Conservation (phyloP, 139 green algal genomes). For the Picochlorum sp. region DNA sequence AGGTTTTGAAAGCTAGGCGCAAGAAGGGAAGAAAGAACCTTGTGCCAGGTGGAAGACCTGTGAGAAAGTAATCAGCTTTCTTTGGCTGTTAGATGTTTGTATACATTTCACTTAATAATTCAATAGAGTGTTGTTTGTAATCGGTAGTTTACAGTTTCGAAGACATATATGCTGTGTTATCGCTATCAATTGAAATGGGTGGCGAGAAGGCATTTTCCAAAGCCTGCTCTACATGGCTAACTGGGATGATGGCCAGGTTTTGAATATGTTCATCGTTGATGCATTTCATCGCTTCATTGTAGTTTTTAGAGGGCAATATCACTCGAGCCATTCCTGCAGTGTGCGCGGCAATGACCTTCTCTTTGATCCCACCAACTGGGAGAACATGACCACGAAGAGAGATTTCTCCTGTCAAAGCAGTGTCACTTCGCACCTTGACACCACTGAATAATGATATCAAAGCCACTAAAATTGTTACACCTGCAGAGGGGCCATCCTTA, state of each 20-base stretch:
- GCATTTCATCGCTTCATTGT: slow-evolving; percentile 61
- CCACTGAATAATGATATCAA: slow-evolving; percentile 82
- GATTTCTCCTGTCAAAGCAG: slow-evolving; percentile 81
- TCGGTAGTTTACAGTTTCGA: not conserved
- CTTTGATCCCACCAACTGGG: slow-evolving; percentile 87
- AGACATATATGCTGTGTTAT: not conserved
- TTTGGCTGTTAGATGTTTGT: not conserved
- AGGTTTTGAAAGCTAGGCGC: slow-evolving; percentile 50
- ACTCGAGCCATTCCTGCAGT: slow-evolving; percentile 46
- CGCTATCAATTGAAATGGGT: slow-evolving; percentile 26
- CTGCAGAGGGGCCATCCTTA: slow-evolving; percentile 89
- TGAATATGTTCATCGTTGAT: slow-evolving; percentile 20
- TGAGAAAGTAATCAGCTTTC: slow-evolving; percentile 12
- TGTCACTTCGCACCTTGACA: slow-evolving; percentile 35
- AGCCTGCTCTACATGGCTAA: slow-evolving; percentile 34
- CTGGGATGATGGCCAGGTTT: slow-evolving; percentile 27
- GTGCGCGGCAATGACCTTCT: slow-evolving; percentile 82
- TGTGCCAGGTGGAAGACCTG: slow-evolving; percentile 36
- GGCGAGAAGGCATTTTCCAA: slow-evolving; percentile 48
- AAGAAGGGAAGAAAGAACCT: slow-evolving; percentile 55
- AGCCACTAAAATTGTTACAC: slow-evolving; percentile 81
- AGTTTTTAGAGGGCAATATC: slow-evolving; percentile 84
- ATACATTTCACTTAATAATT: slow-evolving; percentile 2
- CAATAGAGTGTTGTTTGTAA: not conserved
- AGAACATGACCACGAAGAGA: slow-evolving; percentile 88